These are phyloP conservation scores for Phytomonas sp. DNA, from an alignment of 208 protist species.

Conservation along the genomic window DNA sequence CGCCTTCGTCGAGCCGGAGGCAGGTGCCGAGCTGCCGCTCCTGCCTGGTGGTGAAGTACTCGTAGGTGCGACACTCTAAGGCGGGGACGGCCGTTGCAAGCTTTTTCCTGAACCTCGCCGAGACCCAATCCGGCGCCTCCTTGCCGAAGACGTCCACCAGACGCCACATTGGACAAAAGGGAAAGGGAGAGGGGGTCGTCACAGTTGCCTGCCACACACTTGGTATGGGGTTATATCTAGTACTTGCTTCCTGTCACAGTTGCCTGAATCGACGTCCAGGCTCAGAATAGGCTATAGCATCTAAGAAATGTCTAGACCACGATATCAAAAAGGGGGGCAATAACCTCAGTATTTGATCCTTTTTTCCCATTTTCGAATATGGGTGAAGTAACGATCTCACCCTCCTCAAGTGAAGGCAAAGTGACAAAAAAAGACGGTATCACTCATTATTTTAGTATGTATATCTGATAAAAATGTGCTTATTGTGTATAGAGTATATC, in stretches of 20 bases:
- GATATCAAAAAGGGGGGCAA: neutral
- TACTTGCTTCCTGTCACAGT: too few relatives aligned
- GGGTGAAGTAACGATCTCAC: neutral
- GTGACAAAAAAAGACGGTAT: slow-evolving; percentile 11
- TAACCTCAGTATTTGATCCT: neutral
- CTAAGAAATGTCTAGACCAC: slow-evolving; percentile 1
- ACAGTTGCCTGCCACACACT: too few relatives aligned
- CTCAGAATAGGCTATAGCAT: neutral
- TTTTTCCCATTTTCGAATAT: neutral
- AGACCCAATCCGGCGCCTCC: neutral
- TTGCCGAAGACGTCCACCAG: slow-evolving; percentile 1
- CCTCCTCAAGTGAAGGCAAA: slow-evolving; percentile 10
- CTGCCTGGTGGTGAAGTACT: neutral
- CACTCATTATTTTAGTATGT: slow-evolving; percentile 6
- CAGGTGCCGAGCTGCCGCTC: neutral
- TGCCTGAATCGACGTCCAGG: neutral
- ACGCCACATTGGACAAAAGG: neutral
- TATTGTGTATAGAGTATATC: slow-evolving; percentile 1
- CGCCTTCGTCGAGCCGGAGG: neutral
- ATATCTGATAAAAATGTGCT: slow-evolving; percentile 8
- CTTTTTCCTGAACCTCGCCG: neutral
- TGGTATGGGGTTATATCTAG: too few relatives aligned
- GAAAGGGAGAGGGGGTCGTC: neutral
- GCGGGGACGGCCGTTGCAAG: neutral
- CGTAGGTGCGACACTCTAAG: neutral